Conservation (phyloP, 169 alveolate genomes). For the Theileria luwenshuni region DNA sequence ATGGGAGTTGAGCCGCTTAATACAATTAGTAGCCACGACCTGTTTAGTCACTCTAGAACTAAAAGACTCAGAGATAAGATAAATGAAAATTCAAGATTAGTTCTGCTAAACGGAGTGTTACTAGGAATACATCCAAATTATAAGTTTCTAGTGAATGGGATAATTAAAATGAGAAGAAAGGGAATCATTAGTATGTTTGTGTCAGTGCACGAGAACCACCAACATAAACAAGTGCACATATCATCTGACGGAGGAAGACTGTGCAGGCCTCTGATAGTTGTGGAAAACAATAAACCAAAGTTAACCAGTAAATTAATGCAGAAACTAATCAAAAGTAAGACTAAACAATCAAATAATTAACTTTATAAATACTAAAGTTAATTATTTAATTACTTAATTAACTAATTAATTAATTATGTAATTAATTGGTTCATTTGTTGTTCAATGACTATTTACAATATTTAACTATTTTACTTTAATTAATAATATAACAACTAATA, state of each 20-base stretch:
- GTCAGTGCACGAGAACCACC: constrained; percentile 90
- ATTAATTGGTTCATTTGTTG: not conserved
- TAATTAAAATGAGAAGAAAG: constrained; percentile 92
- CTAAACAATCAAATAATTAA: too few species aligned
- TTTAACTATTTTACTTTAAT: too few species aligned
- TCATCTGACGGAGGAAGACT: constrained; percentile 99
- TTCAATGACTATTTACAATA: constrained; percentile 1
- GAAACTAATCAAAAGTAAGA: constrained; percentile 29
- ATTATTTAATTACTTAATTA: constrained; percentile 1
- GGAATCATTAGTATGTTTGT: constrained; percentile 97
- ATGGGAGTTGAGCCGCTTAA: constrained; percentile 81
- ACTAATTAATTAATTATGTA: not conserved
- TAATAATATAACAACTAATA: too few species aligned
- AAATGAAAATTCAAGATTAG: constrained; percentile 65
- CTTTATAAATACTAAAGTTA: too few species aligned
- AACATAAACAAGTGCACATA: constrained; percentile 90
- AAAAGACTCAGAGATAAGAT: constrained; percentile 71
- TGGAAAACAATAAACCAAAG: constrained; percentile 90
- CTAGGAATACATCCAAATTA: constrained; percentile 92
- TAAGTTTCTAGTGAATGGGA: constrained; percentile 82
- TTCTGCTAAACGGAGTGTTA: constrained; percentile 93
- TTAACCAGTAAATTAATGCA: constrained; percentile 53
- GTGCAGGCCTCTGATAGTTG: constrained; percentile 96
- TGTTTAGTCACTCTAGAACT: constrained; percentile 58
- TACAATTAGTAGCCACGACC: constrained; percentile 60